Evolutionary conservation across 805 yeast species (phyloP), one percentile per base, ranked within the genome.

Genomic region (Metschnikowia matae): DNA sequence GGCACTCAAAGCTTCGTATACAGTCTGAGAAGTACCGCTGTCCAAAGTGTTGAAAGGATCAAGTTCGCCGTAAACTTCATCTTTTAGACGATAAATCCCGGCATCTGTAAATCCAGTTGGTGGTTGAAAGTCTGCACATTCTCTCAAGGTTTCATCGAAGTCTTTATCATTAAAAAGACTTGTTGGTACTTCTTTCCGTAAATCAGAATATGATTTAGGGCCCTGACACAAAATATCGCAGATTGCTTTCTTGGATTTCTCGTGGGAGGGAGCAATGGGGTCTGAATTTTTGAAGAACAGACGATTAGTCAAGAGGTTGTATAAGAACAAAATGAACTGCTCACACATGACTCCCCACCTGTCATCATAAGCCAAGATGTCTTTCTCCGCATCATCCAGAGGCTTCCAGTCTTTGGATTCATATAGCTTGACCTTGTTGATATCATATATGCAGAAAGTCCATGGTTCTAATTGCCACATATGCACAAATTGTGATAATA

Each of bases 1-100:
- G 3, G 40, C 20, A 17, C n/a, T 21, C 14, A 85, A 63, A 0
- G 78, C 63, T 14, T 74, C 73, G 2, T 80, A 74, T 38, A 83
- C 72, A 36, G 79, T 78, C 53, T 81, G 83, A 42, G 53, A 77
- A 71, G 52, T 82, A 78, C 36, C 68, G 64, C 4, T 70, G 74
- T 38, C 78, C 49, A 37, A 48, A 34, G 55, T 48, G 14, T 54
- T 58, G 50, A 55, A 51, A n/a, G 54, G 89, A 63, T 92, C 94
- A 40, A 91, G 79, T 26, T 76, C 69, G 1, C 70, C 72, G 49
- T 68, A 74, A 29, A 70, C 68, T 45, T 81, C 76, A 2, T 78
- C 75, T 60, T 87, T 89, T 52, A 94, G 73, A 26, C 81, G 72
- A 65, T 87, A 92, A 23, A 79, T 63, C 2, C 96, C 89, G 20